Conservation (phyloP, 805 yeast species). For the Lipomyces spencermartinsiae region DNA sequence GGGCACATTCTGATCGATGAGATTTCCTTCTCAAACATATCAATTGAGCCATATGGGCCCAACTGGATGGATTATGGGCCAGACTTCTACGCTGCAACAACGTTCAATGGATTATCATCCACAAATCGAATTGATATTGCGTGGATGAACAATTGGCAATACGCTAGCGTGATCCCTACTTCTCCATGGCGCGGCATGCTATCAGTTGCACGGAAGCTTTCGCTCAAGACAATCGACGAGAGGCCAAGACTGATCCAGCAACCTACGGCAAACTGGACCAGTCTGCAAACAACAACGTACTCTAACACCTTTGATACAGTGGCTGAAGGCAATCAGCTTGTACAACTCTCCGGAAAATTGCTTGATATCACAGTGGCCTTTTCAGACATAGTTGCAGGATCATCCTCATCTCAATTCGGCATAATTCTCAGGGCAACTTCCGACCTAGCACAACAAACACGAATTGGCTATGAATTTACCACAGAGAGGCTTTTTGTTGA, state of each 20-base stretch:
- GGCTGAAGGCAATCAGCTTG: background rate
- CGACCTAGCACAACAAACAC: background rate
- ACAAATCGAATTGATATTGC: constrained; percentile 48
- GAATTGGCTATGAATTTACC: constrained; percentile 8
- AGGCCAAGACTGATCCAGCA: constrained; percentile 5
- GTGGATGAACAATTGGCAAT: constrained; percentile 56
- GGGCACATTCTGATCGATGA: constrained; percentile 10
- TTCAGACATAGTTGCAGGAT: constrained; percentile 2
- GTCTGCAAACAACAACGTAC: background rate
- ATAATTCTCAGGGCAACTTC: no score
- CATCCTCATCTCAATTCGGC: no score
- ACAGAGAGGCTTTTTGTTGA: constrained; percentile 5
- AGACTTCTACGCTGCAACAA: constrained; percentile 49
- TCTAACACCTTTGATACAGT: constrained; percentile 5
- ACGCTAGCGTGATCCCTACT: constrained; percentile 49
- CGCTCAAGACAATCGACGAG: constrained; percentile 5
- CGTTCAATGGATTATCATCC: constrained; percentile 45
- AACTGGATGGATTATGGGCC: constrained; percentile 20
- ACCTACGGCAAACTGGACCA: background rate
- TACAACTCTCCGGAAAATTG: constrained; percentile 2
- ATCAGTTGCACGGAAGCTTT: constrained; percentile 32
- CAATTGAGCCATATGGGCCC: constrained; percentile 8
- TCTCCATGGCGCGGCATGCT: constrained; percentile 48
- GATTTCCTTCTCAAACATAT: constrained; percentile 5
- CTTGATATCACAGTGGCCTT: constrained; percentile 8